Conservation (phyloP, 345 rosid species). For the Passiflora organensis region DNA sequence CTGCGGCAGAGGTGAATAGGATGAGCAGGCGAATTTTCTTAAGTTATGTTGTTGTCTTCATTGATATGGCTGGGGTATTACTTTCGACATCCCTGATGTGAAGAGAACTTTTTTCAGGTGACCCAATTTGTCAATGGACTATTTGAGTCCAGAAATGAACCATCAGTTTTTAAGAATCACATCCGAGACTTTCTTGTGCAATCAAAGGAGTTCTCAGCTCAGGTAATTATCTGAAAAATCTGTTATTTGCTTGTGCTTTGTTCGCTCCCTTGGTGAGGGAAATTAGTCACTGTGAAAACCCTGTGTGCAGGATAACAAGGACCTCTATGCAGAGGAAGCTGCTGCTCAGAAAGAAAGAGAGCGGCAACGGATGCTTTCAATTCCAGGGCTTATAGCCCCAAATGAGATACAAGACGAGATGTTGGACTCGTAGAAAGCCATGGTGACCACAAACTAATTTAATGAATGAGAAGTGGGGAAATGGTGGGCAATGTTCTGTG, state of each 20-base stretch:
- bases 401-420: conserved; percentile 76
- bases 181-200: conserved; percentile 95
- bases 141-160: conserved; percentile 74
- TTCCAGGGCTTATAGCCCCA: conserved; percentile 75
- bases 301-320: conserved; percentile 59
- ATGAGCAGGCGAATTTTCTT: not conserved
- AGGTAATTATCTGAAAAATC: conserved; percentile 34
- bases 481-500: conserved; percentile 15
- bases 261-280: not conserved
- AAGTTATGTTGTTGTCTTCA: not conserved
- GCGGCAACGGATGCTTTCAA: conserved; percentile 63
- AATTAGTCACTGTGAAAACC: not conserved
- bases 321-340: conserved; percentile 74
- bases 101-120: conserved; percentile 46
- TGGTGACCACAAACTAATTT: conserved; percentile 19
- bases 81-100: conserved; percentile 11
- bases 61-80: not conserved
- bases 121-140: conserved; percentile 83
- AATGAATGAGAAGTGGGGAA: conserved; percentile 23
- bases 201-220: conserved; percentile 80
- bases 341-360: conserved; percentile 71
- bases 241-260: too few species aligned
- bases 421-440: conserved; percentile 51
- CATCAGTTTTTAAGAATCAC: conserved; percentile 72
- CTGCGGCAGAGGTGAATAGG: conserved; percentile 59